A percentile compares a stretch with the other conserved stretches of the same genome.
phyloP scores from a whole-genome alignment of 768 basidiomycete species.

The Mycena latifolia region DNA sequence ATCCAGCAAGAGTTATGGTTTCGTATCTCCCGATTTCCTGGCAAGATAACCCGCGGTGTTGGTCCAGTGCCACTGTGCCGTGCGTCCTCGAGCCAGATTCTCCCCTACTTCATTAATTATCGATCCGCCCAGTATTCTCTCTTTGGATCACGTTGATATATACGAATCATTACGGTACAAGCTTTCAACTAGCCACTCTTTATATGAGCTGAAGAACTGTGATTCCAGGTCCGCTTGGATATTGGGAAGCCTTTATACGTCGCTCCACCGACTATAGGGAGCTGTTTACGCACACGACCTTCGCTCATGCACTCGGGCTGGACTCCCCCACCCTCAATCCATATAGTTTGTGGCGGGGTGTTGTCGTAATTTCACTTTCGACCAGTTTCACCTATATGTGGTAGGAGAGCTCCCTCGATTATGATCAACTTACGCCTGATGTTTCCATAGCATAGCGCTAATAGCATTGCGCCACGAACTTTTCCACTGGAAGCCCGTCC shows the following conservation, averaged over 20 bases:
- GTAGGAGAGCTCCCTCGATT: background rate
- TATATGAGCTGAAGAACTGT: background rate
- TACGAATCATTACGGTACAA: conserved; percentile 19
- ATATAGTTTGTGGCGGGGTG: conserved; percentile 26
- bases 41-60: conserved; percentile 19
- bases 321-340: conserved; percentile 25
- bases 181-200: background rate
- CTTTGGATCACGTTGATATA: conserved; percentile 19
- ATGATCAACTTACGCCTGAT: background rate
- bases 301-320: conserved; percentile 15
- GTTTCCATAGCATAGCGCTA: conserved; percentile 15
- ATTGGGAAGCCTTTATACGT: conserved; percentile 20
- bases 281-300: conserved; percentile 18
- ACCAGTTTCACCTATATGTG: conserved; percentile 16
- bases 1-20: conserved; percentile 21
- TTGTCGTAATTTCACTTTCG: conserved; percentile 17
- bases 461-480: conserved; percentile 19
- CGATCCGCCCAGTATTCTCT: background rate
- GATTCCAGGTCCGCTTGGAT: conserved; percentile 19
- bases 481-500: conserved; percentile 23
- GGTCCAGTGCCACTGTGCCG: conserved; percentile 13
- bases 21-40: conserved; percentile 13
- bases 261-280: conserved; percentile 20
- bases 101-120: background rate
- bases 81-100: background rate